Evolutionary conservation across 495 filamentous ascomycete species (phyloP).

Genomic region (Hypoxylon fragiforme): DNA sequence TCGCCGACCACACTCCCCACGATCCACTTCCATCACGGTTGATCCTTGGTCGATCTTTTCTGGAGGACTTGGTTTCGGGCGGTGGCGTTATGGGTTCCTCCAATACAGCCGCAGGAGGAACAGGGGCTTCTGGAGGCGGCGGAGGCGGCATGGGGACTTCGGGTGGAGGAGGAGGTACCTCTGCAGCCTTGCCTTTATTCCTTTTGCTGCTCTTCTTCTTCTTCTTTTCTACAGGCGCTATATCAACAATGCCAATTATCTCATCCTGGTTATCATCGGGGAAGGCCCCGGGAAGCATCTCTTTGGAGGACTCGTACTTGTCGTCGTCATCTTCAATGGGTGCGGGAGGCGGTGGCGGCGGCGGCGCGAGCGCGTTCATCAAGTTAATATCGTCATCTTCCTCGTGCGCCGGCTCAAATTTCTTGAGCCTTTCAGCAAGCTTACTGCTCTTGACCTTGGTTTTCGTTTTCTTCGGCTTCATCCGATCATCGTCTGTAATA

Average conservation of each 20-base stretch:
- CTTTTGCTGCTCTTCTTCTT: conserved; percentile 47
- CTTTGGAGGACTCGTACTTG: conserved; percentile 53
- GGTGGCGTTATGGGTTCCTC: conserved; percentile 49
- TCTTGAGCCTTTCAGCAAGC: conserved; percentile 55
- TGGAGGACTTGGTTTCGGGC: conserved; percentile 43
- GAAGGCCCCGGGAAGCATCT: conserved; percentile 53
- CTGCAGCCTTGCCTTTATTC: conserved; percentile 39
- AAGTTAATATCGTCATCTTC: conserved; percentile 34
- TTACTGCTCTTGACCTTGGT: conserved; percentile 49
- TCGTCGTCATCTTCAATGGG: conserved; percentile 42
- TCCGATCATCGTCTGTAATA: conserved; percentile 32
- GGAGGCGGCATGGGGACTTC: conserved; percentile 36
- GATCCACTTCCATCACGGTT: conserved; percentile 45
- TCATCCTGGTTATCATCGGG: conserved; percentile 49
- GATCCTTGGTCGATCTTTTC: conserved; percentile 51
- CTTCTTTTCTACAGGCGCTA: conserved; percentile 46
- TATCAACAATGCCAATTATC: conserved; percentile 51
- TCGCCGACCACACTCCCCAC: conserved; percentile 50
- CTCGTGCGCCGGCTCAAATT: conserved; percentile 52
- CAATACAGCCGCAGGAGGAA: conserved; percentile 50
- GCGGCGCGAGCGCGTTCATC: conserved; percentile 35
- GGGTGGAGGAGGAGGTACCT: conserved; percentile 30
- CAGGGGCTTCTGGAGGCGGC: conserved; percentile 40
- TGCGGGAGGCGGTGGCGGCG: conserved; percentile 41
- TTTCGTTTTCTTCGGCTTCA: conserved; percentile 47